phyloP scores from a whole-genome alignment of 2,329 filamentous ascomycete genomes.

The Penicillium glabrum region DNA sequence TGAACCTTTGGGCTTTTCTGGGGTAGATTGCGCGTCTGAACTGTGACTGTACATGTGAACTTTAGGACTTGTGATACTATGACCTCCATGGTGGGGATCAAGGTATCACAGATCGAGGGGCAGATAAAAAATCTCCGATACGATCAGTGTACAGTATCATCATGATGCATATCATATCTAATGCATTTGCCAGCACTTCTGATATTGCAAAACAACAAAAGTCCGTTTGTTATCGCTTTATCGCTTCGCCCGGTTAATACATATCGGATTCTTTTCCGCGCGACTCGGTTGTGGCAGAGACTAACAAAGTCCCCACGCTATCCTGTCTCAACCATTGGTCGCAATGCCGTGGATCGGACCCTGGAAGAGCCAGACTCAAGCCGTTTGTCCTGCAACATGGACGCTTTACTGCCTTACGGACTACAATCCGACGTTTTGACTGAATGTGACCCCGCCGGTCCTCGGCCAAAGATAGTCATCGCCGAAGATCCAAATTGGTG shows the following conservation, averaged over 20 bases:
- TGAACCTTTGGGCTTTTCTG: neutral
- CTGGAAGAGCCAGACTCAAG: neutral
- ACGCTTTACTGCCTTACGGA: neutral
- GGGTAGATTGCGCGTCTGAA: neutral
- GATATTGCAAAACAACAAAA: neutral
- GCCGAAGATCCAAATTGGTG: conserved; percentile 7
- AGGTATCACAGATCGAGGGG: neutral
- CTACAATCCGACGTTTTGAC: neutral
- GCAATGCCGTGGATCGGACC: neutral
- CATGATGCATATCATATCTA: neutral
- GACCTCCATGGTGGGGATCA: neutral
- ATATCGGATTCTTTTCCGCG: conserved; percentile 24
- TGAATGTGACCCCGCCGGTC: conserved; percentile 13
- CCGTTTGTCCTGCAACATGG: neutral
- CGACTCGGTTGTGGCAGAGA: conserved; percentile 4
- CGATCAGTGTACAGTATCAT: neutral
- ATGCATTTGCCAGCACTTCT: neutral
- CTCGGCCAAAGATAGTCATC: conserved; percentile 15
- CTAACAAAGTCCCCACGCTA: neutral
- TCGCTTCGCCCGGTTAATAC: neutral
- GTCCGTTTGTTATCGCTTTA: neutral
- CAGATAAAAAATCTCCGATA: neutral
- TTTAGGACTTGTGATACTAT: neutral
- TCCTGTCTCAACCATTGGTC: conserved; percentile 10
- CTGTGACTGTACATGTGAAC: neutral